Percentiles rank a stretch among this genome's conserved stretches.
Evolutionary conservation across 306 rosid genomes (phyloP).

Genomic region (Parietaria judaica): DNA sequence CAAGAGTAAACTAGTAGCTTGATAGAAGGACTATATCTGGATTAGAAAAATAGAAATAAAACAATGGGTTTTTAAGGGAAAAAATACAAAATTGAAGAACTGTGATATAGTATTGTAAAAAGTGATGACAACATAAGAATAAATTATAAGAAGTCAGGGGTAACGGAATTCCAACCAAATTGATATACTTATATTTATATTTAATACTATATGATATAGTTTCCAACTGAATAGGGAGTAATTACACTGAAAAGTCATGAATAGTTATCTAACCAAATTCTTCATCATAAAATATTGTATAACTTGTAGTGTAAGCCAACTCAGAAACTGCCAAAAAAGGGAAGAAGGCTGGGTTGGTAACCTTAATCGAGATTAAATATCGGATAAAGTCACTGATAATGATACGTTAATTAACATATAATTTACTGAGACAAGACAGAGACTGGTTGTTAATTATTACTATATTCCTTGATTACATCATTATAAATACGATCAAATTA

Average conservation of each 20-base stretch:
- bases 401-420: conserved; percentile 17
- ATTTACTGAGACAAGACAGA: conserved; percentile 18
- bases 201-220: neutral
- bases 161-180: too few relatives aligned
- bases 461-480: neutral
- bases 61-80: too few relatives aligned
- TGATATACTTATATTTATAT: neutral
- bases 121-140: too few relatives aligned
- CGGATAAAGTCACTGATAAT: conserved; percentile 20
- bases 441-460: conserved; percentile 1
- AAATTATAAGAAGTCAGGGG: too few relatives aligned
- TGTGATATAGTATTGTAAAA: too few relatives aligned
- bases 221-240: conserved; percentile 26
- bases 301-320: conserved; percentile 7
- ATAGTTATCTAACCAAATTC: conserved; percentile 15
- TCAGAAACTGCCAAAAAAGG: conserved; percentile 31
- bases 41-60: too few relatives aligned
- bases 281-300: conserved; percentile 4
- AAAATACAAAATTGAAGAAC: too few relatives aligned
- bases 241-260: conserved; percentile 35
- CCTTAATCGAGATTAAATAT: conserved; percentile 12
- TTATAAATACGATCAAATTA: neutral
- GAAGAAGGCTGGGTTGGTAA: conserved; percentile 19
- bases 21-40: too few relatives aligned
- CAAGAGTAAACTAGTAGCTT: too few relatives aligned